Evolutionary conservation across 2,329 filamentous ascomycete species (phyloP), one percentile per base, ranked within the genome.

Genomic region (Dryadomyces quercus-mongolicae): DNA sequence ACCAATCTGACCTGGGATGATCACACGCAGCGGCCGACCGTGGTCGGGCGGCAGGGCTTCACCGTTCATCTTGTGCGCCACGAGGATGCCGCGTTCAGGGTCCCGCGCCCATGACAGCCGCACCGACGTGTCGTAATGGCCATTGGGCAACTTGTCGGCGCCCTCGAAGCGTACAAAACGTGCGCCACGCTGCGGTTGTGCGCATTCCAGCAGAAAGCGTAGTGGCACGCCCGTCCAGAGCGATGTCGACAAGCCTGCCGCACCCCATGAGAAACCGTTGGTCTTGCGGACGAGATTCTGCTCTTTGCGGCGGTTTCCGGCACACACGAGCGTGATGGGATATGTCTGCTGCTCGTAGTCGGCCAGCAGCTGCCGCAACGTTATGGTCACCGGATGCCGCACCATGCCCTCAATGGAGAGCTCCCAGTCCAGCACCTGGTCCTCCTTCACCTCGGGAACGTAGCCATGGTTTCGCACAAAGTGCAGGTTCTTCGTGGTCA

Each of bases 201-300:
- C 88, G 58, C 73, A 75, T 55, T 74, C 75, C 16, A 95, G 73
- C 4, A 95, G 68, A 57, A 92, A 85, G 1, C 74, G 75, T 67
- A 95, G 81, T 44, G 84, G 72, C 1, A 90, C 85, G 21, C 91
- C 91, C 0, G 91, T 96, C 76, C 88, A 96, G 0, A 95, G 71
- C 0, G 89, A 88, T 0, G 88, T 96, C 0, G 89, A 94, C 6
- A 96, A 67, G 22, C 90, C 91, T 4, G 88, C 90, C 1, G 91
- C 76, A 40, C 91, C 91, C 91, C 91, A 96, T 2, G 89, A 95
- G 70, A 96, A 96, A 0, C 91, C 91, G 62, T 95, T 94, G 1
- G 87, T 88, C 67, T 95, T 95, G 16, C 88, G 78, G 3, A 95
- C 87, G 52, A 88, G 76, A 61, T 96, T 96, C 65, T 95, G 91